Evolutionary conservation across 305 asterid genomes (phyloP), one percentile per base, ranked within the genome.

Genomic region (Fraxinus sp.): DNA sequence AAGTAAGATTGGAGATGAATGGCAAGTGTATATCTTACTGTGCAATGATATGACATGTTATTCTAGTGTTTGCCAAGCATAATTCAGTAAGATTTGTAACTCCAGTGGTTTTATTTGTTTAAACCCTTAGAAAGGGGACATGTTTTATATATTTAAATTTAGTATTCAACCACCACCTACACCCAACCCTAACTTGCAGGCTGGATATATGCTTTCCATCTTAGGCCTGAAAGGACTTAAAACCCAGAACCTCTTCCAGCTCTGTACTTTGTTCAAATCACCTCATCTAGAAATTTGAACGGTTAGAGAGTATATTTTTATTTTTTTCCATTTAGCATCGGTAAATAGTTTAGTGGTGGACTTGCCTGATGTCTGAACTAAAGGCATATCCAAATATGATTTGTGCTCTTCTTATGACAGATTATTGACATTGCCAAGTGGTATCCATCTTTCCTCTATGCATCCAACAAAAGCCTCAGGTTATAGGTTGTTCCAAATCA

Each of bases 1-100:
- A 84, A 83, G 71, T 90, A 85, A 81, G 77, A 28, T 24, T 41
- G 35, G 43, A 7, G 79, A 39, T 32, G 37, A 77, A 74, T 71
- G 59, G 13, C 75, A 52, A 37, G 20, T 28, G 41, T 39, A 46
- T 30, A 59, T 4, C 52, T 28, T 78, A 16, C 36, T 77, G 36
- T 59, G 37, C 80, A 39, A 26, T 32, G 39, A 24, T 26, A 36
- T 55, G 30, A 39, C 28, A 35, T 77, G 43, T 78, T 49, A 13
- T 30, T 75, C 33, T 32, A 55, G 46, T 5, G 16, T 39, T 73
- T 75, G 85, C 2, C 77, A 52, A 52, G 71, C 84, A 55, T 77
- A 68, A 8, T 62, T 76, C 2, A 22, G 68, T 77, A 28, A 75
- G 78, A 80, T 70, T 75, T 82, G 35, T 81, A 59, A 71, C 43